Evolutionary conservation across 441 rosid species (phyloP).

Genomic region (Dalechampia spathulata): DNA sequence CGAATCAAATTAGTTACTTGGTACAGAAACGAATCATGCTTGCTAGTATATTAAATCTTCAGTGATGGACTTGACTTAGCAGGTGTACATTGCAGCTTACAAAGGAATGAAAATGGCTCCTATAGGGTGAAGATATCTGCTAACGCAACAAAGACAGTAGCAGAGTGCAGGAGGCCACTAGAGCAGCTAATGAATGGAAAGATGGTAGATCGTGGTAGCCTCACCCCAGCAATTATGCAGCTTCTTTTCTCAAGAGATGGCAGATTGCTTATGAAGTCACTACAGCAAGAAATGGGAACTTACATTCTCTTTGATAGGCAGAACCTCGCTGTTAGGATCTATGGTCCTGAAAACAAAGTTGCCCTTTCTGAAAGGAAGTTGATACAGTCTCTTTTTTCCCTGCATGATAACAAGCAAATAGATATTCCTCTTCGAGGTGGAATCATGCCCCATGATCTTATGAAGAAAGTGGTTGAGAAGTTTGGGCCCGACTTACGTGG

Average conservation of each 20-base stretch:
- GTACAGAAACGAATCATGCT: too few species aligned
- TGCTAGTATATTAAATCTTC: too few species aligned
- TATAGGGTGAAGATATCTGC: conserved; percentile 20
- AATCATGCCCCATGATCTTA: conserved; percentile 7
- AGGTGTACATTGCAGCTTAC: conserved; percentile 15
- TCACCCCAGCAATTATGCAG: conserved; percentile 13
- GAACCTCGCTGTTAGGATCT: conserved; percentile 9
- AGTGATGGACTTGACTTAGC: background rate
- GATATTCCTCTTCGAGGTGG: conserved; percentile 20
- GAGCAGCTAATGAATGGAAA: conserved; percentile 24
- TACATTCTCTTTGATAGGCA: conserved; percentile 18
- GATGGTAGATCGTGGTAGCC: conserved; percentile 11
- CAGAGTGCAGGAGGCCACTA: conserved; percentile 21
- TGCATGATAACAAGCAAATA: conserved; percentile 7
- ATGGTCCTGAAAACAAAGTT: conserved; percentile 14
- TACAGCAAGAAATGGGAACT: conserved; percentile 14
- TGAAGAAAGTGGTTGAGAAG: conserved; percentile 20
- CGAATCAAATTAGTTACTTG: too few species aligned
- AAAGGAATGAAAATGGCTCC: conserved; percentile 19
- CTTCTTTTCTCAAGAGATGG: conserved; percentile 14
- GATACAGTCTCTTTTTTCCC: conserved; percentile 13
- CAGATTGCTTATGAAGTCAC: conserved; percentile 11
- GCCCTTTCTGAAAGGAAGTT: conserved; percentile 15
- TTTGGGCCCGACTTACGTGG: conserved; percentile 16
- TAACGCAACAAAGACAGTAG: conserved; percentile 19